Base-by-base conservation (phyloP, 192 early-diverging fungal genomes). In the Coemansia aciculifera region DNA sequence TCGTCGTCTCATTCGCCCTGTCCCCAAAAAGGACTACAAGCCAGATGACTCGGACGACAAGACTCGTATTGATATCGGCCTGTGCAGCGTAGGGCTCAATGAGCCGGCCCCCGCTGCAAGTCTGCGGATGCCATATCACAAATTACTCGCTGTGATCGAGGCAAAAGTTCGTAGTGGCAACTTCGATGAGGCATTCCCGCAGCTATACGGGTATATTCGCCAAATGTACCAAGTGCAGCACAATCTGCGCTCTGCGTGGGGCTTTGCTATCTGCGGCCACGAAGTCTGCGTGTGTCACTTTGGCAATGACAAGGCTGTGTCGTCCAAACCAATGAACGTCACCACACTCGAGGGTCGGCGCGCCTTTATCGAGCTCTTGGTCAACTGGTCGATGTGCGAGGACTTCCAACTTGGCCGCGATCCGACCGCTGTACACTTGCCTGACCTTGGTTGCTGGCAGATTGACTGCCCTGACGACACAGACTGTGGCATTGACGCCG, bases 221-320 rank as follows among this genome's bases (percentile, higher is more conserved):
- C 27, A 42, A 24, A 36, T 73, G 23, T 64, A 64, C 38, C 2
- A 17, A 3, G 7, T 3, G 17, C 72, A 74, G 37, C 37, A n/a
- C 10, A 13, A 68, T n/a, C 39, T 66, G 5, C 56, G 66, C 32
- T 74, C 37, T 37, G 59, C 62, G 2, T 74, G 72, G 72, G 72
- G 66, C 0, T 6, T 68, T 3, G 40, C 52, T 2, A 36, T 67
- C 27, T 73, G 71, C 11, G 51, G 37, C 17, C 13, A 38, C 4
- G 32, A 57, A 0, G 34, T 63, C 11, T 10, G 36, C 11, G 56
- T 34, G 1, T 62, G 38, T 4, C 43, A 65, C 32, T 23, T 72
- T 27, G 23, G 48, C 13, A 57, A 19, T 4, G 63, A 60, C 46
- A 13, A 1, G 13, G 59, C 36, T 3, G 13, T 52, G 0, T 31